These are phyloP conservation scores for Phallus indusiatus DNA, from an alignment of 768 basidiomycete species.

Conservation along the genomic window DNA sequence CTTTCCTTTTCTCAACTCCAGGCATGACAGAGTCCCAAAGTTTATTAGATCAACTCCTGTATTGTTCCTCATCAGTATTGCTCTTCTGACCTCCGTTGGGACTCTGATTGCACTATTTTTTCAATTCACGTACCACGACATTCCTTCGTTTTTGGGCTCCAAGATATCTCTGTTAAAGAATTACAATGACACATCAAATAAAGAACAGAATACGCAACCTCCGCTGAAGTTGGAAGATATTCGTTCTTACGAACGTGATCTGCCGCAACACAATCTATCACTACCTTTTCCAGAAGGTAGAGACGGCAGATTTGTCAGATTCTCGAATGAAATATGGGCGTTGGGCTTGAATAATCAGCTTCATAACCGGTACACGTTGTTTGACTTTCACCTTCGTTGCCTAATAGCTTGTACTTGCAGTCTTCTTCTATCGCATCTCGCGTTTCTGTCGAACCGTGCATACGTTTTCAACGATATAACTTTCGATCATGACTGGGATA, in stretches of 20 bases:
- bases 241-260: slow-evolving; percentile 23
- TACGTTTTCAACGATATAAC: slow-evolving; percentile 33
- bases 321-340: slow-evolving; percentile 49
- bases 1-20: too few species aligned
- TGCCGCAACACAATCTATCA: slow-evolving; percentile 30
- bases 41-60: background rate
- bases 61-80: background rate
- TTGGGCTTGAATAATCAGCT: slow-evolving; percentile 54
- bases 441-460: slow-evolving; percentile 33
- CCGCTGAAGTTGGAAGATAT: slow-evolving; percentile 32
- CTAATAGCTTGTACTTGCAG: background rate
- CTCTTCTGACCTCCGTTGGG: background rate
- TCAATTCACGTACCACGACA: background rate
- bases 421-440: slow-evolving; percentile 26
- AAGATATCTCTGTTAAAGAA: background rate
- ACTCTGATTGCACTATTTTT: background rate
- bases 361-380: slow-evolving; percentile 45
- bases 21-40: too few species aligned
- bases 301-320: slow-evolving; percentile 32
- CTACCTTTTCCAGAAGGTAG: slow-evolving; percentile 14
- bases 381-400: background rate
- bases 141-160: background rate
- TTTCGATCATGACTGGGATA: background rate
- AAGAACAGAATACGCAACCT: background rate
- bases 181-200: background rate